A percentile compares a stretch with the other conserved stretches of the same genome.
Conservation (phyloP, 2,329 filamentous ascomycete genomes). For the Claviceps lovelessii region DNA sequence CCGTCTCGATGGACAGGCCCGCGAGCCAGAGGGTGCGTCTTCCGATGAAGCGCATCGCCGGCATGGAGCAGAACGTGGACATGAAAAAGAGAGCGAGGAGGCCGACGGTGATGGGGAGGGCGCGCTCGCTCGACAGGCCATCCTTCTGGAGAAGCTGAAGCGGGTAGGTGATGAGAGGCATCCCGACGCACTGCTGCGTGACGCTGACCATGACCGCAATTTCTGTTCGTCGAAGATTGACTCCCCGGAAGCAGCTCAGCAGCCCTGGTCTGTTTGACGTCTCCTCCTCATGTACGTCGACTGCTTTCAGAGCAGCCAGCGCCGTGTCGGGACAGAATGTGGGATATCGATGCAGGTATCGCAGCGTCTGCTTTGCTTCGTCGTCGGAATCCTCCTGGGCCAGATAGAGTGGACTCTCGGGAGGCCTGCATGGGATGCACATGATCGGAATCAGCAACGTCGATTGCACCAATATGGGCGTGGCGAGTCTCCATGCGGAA, state of each 20-base stretch:
- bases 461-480: neutral
- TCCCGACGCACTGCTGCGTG: slow-evolving; percentile 38
- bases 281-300: neutral
- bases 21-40: slow-evolving; percentile 28
- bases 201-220: slow-evolving; percentile 35
- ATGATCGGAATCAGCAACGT: neutral
- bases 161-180: slow-evolving; percentile 37
- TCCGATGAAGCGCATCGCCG: slow-evolving; percentile 24
- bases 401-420: neutral
- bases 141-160: slow-evolving; percentile 38
- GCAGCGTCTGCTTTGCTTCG: neutral
- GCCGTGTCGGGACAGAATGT: neutral
- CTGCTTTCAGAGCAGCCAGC: neutral
- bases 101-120: slow-evolving; percentile 33
- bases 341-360: neutral
- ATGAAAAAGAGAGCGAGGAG: slow-evolving; percentile 25
- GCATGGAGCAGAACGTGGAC: slow-evolving; percentile 30
- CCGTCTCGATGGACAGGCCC: slow-evolving; percentile 21
- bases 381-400: neutral
- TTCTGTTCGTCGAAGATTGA: slow-evolving; percentile 20
- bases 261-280: neutral
- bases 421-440: neutral
- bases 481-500: neutral
- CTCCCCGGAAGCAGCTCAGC: neutral
- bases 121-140: slow-evolving; percentile 24